Evolutionary conservation across 768 basidiomycete genomes (phyloP).

Genomic region (Dictyophora rubrovolvata): DNA sequence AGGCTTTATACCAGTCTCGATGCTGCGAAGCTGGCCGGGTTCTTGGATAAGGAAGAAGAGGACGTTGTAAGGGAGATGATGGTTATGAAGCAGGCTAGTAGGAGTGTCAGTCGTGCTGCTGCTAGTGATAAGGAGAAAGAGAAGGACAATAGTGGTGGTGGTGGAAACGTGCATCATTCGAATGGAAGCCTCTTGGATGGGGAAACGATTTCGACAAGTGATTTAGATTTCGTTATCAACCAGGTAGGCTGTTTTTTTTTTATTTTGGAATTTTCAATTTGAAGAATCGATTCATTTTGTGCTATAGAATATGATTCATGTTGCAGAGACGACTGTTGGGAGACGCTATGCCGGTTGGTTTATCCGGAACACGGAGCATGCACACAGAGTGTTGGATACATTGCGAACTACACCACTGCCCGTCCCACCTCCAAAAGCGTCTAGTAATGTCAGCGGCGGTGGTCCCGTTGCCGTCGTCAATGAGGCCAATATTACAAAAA

Average conservation of each 20-base stretch:
- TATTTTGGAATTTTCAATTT: not conserved
- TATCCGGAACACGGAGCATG: slow-evolving; percentile 89
- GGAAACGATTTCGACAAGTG: slow-evolving; percentile 79
- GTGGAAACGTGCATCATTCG: too few species aligned
- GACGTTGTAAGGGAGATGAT: slow-evolving; percentile 94
- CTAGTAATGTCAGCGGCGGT: too few species aligned
- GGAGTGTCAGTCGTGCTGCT: slow-evolving; percentile 56
- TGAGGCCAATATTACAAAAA: too few species aligned
- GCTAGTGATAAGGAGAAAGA: slow-evolving; percentile 41
- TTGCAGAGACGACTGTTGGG: slow-evolving; percentile 89
- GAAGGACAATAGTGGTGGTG: slow-evolving; percentile 29
- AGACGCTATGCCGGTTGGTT: slow-evolving; percentile 95
- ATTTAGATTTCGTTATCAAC: slow-evolving; percentile 91
- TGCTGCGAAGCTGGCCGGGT: slow-evolving; percentile 82
- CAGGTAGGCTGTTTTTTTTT: slow-evolving; percentile 50
- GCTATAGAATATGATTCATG: slow-evolving; percentile 86
- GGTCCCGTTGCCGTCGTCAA: too few species aligned
- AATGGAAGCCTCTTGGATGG: slow-evolving; percentile 65
- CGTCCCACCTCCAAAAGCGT: slow-evolving; percentile 15
- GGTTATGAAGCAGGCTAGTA: slow-evolving; percentile 84
- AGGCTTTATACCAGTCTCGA: slow-evolving; percentile 94
- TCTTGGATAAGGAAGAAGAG: slow-evolving; percentile 88
- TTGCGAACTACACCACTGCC: slow-evolving; percentile 52
- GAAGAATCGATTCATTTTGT: not conserved
- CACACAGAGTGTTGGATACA: slow-evolving; percentile 78